phyloP scores from a whole-genome alignment of 2,329 filamentous ascomycete species.

The Fusarium paranaense region DNA sequence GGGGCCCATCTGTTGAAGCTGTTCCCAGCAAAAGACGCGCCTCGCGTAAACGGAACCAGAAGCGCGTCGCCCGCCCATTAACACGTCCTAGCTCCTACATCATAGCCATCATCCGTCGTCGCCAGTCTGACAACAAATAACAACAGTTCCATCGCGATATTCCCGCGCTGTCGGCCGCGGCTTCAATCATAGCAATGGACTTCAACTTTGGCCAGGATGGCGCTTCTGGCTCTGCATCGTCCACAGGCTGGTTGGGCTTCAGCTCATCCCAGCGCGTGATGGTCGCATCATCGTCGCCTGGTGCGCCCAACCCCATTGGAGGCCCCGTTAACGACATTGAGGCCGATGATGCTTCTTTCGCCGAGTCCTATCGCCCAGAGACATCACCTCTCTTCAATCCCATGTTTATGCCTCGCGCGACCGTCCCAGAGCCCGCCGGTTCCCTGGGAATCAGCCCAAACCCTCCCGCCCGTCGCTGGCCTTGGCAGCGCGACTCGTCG shows the following conservation, averaged over 20 bases:
- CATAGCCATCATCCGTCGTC: neutral
- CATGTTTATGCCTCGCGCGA: conserved; percentile 11
- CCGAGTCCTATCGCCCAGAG: conserved; percentile 42
- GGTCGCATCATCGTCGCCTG: conserved; percentile 32
- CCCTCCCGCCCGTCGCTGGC: conserved; percentile 20
- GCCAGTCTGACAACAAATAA: conserved; percentile 1
- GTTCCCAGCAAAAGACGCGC: neutral
- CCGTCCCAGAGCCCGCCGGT: conserved; percentile 12
- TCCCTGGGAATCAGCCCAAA: conserved; percentile 15
- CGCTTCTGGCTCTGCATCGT: conserved; percentile 26
- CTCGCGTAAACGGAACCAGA: neutral
- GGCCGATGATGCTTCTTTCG: conserved; percentile 38
- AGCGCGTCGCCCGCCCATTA: neutral
- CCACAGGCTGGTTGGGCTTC: conserved; percentile 30
- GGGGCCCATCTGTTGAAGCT: neutral
- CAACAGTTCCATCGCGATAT: neutral
- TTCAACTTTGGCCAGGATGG: conserved; percentile 31
- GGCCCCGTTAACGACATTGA: conserved; percentile 10
- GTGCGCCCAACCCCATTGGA: conserved; percentile 19
- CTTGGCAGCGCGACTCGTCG: conserved; percentile 33
- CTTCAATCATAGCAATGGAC: conserved; percentile 26
- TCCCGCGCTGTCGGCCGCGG: neutral
- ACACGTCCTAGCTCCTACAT: conserved; percentile 7
- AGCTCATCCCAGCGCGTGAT: conserved; percentile 22
- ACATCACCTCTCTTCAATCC: conserved; percentile 41